A percentile compares a stretch with the other conserved stretches of the same genome.
Evolutionary conservation across 2,329 filamentous ascomycete genomes (phyloP).

Genomic region (Penicillium expansum): DNA sequence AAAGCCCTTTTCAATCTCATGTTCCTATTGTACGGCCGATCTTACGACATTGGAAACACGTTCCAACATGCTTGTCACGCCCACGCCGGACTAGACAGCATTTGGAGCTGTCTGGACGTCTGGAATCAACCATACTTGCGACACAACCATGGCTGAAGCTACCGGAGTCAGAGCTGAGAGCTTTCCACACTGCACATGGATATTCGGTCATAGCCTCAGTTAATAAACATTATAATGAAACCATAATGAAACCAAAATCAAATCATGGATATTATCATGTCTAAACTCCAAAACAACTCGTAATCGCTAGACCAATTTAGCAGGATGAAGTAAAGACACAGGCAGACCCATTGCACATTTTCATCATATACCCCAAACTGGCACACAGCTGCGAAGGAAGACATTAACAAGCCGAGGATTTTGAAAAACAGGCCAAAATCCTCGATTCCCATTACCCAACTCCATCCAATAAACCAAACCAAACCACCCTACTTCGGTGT

Average conservation of each 20-base stretch:
- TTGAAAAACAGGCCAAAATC: not conserved
- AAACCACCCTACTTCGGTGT: conserved; percentile 48
- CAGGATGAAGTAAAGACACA: not conserved
- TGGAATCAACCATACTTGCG: not conserved
- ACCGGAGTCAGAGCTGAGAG: not conserved
- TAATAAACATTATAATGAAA: conserved; percentile 1
- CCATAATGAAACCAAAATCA: not conserved
- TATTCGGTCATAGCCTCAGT: not conserved
- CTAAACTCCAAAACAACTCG: not conserved
- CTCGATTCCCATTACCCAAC: not conserved
- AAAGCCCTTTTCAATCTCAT: not conserved
- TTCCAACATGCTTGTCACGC: not conserved
- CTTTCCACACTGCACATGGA: not conserved
- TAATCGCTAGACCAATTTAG: not conserved
- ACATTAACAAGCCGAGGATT: conserved; percentile 21
- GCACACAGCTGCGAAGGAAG: not conserved
- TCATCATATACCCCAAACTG: not conserved
- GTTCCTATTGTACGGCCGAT: not conserved
- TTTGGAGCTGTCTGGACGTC: not conserved
- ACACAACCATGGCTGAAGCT: not conserved
- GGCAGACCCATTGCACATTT: not conserved
- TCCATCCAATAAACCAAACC: not conserved
- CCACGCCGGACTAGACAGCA: not conserved
- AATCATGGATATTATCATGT: not conserved
- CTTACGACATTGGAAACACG: not conserved